Conservation (phyloP, 169 alveolate genomes). For the Fabrea salina region DNA sequence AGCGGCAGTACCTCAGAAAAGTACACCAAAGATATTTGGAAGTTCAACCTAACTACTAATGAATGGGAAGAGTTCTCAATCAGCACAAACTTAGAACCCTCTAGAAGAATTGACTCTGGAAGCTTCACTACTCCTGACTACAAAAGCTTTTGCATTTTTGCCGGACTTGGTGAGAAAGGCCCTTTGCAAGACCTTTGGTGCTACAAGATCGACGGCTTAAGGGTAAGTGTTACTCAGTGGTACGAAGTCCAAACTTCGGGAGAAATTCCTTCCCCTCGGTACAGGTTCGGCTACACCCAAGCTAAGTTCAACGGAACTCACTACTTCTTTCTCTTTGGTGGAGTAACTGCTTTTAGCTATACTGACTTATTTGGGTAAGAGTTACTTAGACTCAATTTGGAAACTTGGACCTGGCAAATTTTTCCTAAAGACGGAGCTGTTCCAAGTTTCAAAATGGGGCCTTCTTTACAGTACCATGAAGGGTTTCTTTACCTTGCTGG, state of each 20-base stretch:
- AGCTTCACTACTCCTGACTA: background rate
- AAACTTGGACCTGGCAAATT: background rate
- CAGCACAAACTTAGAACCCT: too few species aligned
- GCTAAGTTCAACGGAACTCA: background rate
- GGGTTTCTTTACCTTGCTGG: background rate
- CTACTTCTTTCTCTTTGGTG: background rate
- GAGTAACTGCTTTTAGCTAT: background rate
- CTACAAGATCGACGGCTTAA: background rate
- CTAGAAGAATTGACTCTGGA: background rate
- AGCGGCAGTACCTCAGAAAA: too few species aligned
- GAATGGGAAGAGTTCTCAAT: too few species aligned
- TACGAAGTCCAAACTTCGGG: background rate
- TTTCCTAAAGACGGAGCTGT: background rate
- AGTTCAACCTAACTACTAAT: too few species aligned
- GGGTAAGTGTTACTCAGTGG: too few species aligned
- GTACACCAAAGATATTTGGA: too few species aligned
- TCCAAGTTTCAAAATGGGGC: background rate
- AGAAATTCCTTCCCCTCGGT: background rate
- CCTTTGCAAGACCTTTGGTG: conserved; percentile 10
- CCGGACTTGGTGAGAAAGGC: background rate
- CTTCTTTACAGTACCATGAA: background rate
- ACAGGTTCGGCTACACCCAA: background rate
- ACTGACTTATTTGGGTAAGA: background rate
- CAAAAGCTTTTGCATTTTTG: background rate
- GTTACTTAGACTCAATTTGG: background rate